Evolutionary conservation across 345 rosid genomes (phyloP).

Genomic region (Populus euphratica): DNA sequence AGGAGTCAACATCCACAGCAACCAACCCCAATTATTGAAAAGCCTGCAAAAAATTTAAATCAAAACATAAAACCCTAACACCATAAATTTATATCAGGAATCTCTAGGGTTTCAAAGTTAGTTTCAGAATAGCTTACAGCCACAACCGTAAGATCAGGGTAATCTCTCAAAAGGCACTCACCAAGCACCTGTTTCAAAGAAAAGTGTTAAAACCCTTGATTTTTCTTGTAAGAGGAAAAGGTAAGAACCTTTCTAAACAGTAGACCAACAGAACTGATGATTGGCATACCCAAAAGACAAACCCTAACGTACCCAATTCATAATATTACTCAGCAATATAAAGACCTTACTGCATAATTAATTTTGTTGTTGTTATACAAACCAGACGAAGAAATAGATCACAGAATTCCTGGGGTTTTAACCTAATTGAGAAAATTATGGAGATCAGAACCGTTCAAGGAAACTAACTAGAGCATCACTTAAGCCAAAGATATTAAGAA

Average conservation of each 20-base stretch:
- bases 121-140: conserved; percentile 3
- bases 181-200: not conserved
- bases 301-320: not conserved
- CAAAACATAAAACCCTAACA: conserved; percentile 29
- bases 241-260: not conserved
- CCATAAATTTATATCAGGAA: not conserved
- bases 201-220: not conserved
- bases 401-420: not conserved
- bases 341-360: not conserved
- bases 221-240: not conserved
- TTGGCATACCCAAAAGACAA: not conserved
- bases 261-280: not conserved
- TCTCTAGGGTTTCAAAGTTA: conserved; percentile 27
- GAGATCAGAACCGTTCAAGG: not conserved
- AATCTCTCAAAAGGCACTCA: not conserved
- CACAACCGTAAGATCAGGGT: not conserved
- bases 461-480: not conserved
- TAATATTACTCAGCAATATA: not conserved
- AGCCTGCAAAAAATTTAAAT: conserved; percentile 22
- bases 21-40: conserved; percentile 15
- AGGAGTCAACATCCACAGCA: conserved; percentile 35
- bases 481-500: not conserved
- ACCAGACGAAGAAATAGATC: not conserved
- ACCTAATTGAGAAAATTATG: not conserved
- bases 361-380: not conserved